Conservation (phyloP, 2,329 filamentous ascomycete species). For the Botrytis fragariae region DNA sequence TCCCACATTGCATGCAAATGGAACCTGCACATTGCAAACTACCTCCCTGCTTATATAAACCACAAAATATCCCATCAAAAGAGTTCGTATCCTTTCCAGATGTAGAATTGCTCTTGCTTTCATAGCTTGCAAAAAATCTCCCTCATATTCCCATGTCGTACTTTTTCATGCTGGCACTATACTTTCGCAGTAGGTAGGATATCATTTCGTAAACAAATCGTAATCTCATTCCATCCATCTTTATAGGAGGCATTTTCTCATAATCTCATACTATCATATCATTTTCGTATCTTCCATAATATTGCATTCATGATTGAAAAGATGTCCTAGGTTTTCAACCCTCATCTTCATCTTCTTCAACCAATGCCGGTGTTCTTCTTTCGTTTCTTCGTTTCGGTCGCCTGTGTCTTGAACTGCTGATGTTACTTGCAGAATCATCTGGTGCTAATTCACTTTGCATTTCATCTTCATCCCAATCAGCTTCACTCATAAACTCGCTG, state of each 20-base stretch:
- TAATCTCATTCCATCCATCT: conserved; percentile 18
- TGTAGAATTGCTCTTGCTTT: background rate
- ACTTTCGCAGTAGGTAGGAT: conserved; percentile 8
- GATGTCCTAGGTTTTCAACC: conserved; percentile 22
- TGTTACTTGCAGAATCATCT: conserved; percentile 79
- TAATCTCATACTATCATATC: conserved; percentile 6
- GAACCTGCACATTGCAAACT: background rate
- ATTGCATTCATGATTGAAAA: background rate
- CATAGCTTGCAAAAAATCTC: background rate
- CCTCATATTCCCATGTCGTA: conserved; percentile 5
- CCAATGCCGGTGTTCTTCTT: conserved; percentile 68
- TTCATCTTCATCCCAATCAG: conserved; percentile 45
- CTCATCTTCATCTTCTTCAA: conserved; percentile 67
- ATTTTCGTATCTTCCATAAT: conserved; percentile 5
- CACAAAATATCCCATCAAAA: background rate
- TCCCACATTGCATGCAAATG: background rate
- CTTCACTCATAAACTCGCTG: conserved; percentile 49
- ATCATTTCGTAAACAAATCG: conserved; percentile 25
- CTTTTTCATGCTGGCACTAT: conserved; percentile 9
- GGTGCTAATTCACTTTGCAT: conserved; percentile 63
- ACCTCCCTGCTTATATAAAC: background rate
- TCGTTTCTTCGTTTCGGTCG: conserved; percentile 66
- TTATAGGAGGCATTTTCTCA: background rate
- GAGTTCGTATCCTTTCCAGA: background rate
- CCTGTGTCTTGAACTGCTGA: conserved; percentile 66